phyloP scores from a whole-genome alignment of 768 basidiomycete species.

The Cystoderma amianthinum region DNA sequence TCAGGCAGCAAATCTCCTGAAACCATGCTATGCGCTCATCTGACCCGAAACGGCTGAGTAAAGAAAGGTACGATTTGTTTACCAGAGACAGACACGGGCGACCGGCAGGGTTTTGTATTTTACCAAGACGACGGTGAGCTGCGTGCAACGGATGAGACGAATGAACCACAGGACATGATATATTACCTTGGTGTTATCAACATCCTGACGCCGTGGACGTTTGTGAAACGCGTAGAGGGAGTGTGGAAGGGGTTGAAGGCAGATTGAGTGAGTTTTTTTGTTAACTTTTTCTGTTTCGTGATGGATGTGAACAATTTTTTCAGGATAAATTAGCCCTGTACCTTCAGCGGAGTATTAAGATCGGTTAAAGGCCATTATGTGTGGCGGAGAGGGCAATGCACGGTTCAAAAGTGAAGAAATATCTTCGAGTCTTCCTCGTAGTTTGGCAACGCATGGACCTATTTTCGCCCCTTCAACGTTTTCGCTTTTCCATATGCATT shows the following conservation, averaged over 20 bases:
- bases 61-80: constrained; percentile 38
- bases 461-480: too few species aligned
- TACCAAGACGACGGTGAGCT: constrained; percentile 96
- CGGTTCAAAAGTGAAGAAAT: constrained; percentile 29
- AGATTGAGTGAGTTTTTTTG: constrained; percentile 84
- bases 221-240: constrained; percentile 76
- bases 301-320: constrained; percentile 4
- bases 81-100: constrained; percentile 59
- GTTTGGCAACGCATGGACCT: too few species aligned
- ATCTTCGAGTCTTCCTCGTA: too few species aligned
- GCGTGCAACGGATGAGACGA: constrained; percentile 86
- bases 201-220: constrained; percentile 85
- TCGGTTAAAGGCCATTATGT: constrained; percentile 85
- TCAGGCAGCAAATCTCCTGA: constrained; percentile 83
- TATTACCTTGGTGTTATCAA: constrained; percentile 97
- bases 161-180: too few species aligned
- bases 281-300: too few species aligned
- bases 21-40: too few species aligned
- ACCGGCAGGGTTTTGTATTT: constrained; percentile 77
- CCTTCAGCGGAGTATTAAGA: constrained; percentile 82
- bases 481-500: too few species aligned
- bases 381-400: constrained; percentile 64
- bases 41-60: too few species aligned
- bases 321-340: constrained; percentile 93
- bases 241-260: too few species aligned